Conservation (phyloP, 139 green algal genomes). For the Gonium pectorale region DNA sequence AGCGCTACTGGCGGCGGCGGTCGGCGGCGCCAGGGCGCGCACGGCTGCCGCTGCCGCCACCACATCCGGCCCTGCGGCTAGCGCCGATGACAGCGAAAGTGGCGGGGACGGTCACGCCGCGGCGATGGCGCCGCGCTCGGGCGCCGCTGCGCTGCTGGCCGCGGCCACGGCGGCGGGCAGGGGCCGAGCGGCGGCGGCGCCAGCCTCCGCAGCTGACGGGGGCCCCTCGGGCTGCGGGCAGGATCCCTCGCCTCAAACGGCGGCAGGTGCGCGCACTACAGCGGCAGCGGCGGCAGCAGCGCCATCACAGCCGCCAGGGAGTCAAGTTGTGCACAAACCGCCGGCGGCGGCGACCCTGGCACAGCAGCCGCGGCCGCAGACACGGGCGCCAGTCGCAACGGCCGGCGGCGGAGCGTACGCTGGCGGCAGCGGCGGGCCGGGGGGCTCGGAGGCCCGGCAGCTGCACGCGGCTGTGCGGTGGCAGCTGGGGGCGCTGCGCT, state of each 20-base stretch:
- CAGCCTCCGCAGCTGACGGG: neutral
- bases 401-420: neutral
- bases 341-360: neutral
- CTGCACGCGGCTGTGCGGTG: neutral
- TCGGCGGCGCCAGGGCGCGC: no score
- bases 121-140: no score
- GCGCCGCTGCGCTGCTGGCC: no score
- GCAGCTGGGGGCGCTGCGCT: constrained; percentile 9
- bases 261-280: no score
- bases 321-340: neutral
- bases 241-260: neutral
- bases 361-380: neutral
- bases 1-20: neutral
- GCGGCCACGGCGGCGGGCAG: no score
- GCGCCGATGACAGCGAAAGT: no score
- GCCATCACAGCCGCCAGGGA: neutral
- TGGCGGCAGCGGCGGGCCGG: neutral
- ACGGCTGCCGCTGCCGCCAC: no score
- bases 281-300: neutral
- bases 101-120: no score
- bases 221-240: neutral
- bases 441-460: neutral
- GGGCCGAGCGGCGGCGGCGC: no score
- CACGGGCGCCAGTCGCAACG: neutral
- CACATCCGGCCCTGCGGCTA: no score